Conservation (phyloP, 1,284 basidiomycete genomes). For the Anthracocystis setariae region DNA sequence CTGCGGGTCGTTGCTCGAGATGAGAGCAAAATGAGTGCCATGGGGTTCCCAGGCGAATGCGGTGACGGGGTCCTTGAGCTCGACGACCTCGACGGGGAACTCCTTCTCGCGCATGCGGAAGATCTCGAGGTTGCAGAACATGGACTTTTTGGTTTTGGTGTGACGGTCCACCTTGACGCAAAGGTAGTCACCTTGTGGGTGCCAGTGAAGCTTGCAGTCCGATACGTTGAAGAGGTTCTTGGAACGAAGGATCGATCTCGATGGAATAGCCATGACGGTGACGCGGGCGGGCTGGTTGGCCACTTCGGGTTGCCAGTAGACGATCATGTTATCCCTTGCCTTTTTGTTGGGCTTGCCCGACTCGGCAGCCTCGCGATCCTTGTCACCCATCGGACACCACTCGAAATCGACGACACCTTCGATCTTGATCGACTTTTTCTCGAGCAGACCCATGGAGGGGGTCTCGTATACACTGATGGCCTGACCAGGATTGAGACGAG, state of each 20-base stretch:
- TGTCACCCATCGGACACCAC: slow-evolving; percentile 95
- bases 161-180: slow-evolving; percentile 99
- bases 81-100: slow-evolving; percentile 96
- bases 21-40: slow-evolving; percentile 93
- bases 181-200: slow-evolving; percentile 97
- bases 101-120: slow-evolving; percentile 98
- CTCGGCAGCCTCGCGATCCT: slow-evolving; percentile 74
- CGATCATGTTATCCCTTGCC: slow-evolving; percentile 87
- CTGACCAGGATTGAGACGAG: slow-evolving; percentile 84
- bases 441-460: slow-evolving; percentile 91
- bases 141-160: slow-evolving; percentile 98
- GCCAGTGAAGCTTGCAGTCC: slow-evolving; percentile 98
- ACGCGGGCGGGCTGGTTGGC: slow-evolving; percentile 95
- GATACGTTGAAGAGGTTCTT: slow-evolving; percentile 99
- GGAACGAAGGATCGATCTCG: slow-evolving; percentile 83
- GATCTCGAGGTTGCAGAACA: slow-evolving; percentile 97
- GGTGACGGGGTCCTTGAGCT: slow-evolving; percentile 94
- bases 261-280: slow-evolving; percentile 88
- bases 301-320: slow-evolving; percentile 97
- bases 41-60: slow-evolving; percentile 99
- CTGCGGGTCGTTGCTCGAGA: slow-evolving; percentile 93
- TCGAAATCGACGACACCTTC: slow-evolving; percentile 99
- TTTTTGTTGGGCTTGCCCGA: slow-evolving; percentile 69
- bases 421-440: slow-evolving; percentile 97
- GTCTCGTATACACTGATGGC: slow-evolving; percentile 97